Percentiles rank a stretch among this genome's conserved stretches.
These are phyloP conservation scores for Calonectria hawksworthii DNA, from an alignment of 2,329 filamentous ascomycete genomes.

Conservation along the genomic window DNA sequence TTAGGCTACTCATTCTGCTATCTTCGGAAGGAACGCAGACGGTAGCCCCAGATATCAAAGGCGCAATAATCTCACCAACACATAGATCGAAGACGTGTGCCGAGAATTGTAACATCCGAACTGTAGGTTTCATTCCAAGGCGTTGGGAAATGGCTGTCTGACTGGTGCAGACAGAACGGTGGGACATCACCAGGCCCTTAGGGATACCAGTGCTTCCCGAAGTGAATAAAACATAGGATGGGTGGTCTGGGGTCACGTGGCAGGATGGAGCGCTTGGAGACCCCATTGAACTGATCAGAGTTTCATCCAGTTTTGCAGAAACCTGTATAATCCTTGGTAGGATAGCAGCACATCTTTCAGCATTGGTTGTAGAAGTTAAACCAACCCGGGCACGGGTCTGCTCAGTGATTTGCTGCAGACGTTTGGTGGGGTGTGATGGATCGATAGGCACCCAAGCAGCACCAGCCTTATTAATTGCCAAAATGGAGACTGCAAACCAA, in stretches of 20 bases:
- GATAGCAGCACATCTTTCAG: neutral
- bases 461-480: slow-evolving; percentile 52
- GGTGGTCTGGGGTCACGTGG: neutral
- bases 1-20: slow-evolving; percentile 29
- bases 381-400: slow-evolving; percentile 24
- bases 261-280: neutral
- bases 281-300: neutral
- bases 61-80: slow-evolving; percentile 37
- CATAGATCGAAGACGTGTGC: slow-evolving; percentile 43
- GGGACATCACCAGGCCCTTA: slow-evolving; percentile 42
- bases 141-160: slow-evolving; percentile 27
- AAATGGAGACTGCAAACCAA: slow-evolving; percentile 43
- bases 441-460: slow-evolving; percentile 51
- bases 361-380: slow-evolving; percentile 19
- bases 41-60: slow-evolving; percentile 35
- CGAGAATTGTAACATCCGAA: slow-evolving; percentile 38
- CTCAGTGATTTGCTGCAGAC: slow-evolving; percentile 10
- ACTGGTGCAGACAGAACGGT: slow-evolving; percentile 28
- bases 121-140: slow-evolving; percentile 24
- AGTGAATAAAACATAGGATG: slow-evolving; percentile 39
- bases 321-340: neutral
- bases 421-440: slow-evolving; percentile 51
- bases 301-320: neutral
- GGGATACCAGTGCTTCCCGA: slow-evolving; percentile 44
- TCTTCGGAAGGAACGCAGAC: slow-evolving; percentile 44